Evolutionary conservation across 2,329 filamentous ascomycete genomes (phyloP).

Genomic region (Anisogramma anomala): DNA sequence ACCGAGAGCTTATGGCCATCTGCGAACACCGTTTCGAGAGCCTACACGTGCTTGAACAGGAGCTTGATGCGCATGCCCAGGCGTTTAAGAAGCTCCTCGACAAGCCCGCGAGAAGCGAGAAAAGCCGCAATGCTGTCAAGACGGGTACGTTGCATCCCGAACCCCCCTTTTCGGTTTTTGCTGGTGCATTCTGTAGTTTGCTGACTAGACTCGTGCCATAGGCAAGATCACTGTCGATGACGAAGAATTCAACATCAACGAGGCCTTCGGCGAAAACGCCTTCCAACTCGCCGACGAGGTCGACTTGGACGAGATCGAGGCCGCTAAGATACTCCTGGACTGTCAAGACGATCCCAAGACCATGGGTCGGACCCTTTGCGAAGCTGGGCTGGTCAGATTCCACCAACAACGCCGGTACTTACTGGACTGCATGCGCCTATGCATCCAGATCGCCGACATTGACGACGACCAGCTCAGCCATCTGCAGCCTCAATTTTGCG

Average conservation of each 20-base stretch:
- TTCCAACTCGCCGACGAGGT: conserved; percentile 78
- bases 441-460: conserved; percentile 59
- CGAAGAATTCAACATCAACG: conserved; percentile 68
- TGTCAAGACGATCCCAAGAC: conserved; percentile 57
- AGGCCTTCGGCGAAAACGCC: conserved; percentile 73
- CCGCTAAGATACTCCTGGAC: conserved; percentile 64
- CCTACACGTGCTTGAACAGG: conserved; percentile 57
- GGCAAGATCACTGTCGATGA: conserved; percentile 66
- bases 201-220: conserved; percentile 24
- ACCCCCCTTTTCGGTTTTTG: neutral
- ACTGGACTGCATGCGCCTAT: conserved; percentile 70
- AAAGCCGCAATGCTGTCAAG: conserved; percentile 60
- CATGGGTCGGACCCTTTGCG: conserved; percentile 60
- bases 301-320: conserved; percentile 79
- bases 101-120: conserved; percentile 61
- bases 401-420: conserved; percentile 76
- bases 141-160: conserved; percentile 38
- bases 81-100: conserved; percentile 63
- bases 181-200: conserved; percentile 15
- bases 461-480: conserved; percentile 39
- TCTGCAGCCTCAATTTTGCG: conserved; percentile 38
- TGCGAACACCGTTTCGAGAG: conserved; percentile 52
- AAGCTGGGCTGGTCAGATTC: conserved; percentile 75
- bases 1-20: conserved; percentile 71
- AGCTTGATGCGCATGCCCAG: conserved; percentile 54